Percentiles rank a stretch among this genome's conserved stretches.
phyloP scores from a whole-genome alignment of 192 early-diverging fungal species.

The Pilobolus umbonatus region DNA sequence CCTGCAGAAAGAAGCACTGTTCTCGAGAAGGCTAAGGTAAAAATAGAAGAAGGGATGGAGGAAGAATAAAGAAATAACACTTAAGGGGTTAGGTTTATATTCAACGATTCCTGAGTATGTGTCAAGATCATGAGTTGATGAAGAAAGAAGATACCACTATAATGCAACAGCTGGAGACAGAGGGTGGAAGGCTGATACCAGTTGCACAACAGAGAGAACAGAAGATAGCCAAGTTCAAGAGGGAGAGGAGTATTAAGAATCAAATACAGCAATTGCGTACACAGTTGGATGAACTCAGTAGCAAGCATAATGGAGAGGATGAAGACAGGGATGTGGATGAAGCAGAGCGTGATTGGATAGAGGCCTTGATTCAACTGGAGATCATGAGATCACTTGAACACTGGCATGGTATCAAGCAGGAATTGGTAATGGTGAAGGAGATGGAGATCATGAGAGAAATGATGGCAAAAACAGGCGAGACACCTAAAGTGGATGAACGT shows the following conservation, averaged over 20 bases:
- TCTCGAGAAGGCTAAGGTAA: slow-evolving; percentile 50
- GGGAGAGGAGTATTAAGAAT: slow-evolving; percentile 68
- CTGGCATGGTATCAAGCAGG: slow-evolving; percentile 66
- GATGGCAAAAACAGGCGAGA: slow-evolving; percentile 15
- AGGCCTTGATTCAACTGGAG: slow-evolving; percentile 69
- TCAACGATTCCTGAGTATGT: slow-evolving; percentile 29
- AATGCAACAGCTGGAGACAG: not conserved
- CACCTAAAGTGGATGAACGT: slow-evolving; percentile 19
- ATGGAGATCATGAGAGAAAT: slow-evolving; percentile 56
- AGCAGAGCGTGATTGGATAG: slow-evolving; percentile 64
- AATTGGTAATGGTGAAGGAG: slow-evolving; percentile 72
- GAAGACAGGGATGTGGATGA: slow-evolving; percentile 62
- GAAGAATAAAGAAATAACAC: not conserved
- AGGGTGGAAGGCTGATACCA: slow-evolving; percentile 20
- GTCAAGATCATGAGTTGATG: slow-evolving; percentile 36
- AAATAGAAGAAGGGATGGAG: not conserved
- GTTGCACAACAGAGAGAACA: slow-evolving; percentile 52
- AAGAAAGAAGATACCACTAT: slow-evolving; percentile 17
- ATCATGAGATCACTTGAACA: slow-evolving; percentile 70
- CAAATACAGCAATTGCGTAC: slow-evolving; percentile 40
- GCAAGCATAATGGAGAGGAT: slow-evolving; percentile 34
- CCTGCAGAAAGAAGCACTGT: slow-evolving; percentile 37
- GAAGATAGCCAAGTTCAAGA: slow-evolving; percentile 72
- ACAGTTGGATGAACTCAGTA: slow-evolving; percentile 12
- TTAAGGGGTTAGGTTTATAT: slow-evolving; percentile 29